These are phyloP conservation scores for Casuarina cunninghamiana DNA, from an alignment of 306 rosid species.

Conservation along the genomic window DNA sequence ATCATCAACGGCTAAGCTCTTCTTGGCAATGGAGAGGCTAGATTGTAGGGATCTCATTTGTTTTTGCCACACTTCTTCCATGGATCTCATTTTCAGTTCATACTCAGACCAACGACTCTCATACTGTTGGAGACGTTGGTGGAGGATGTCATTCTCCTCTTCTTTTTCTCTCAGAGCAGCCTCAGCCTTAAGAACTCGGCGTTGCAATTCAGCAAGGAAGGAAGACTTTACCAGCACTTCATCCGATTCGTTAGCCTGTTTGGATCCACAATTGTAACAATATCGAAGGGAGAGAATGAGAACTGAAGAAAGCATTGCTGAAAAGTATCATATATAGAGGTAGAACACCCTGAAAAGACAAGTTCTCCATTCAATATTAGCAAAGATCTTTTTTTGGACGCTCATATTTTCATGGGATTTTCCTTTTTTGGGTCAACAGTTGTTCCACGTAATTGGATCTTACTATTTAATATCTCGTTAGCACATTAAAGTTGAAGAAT, in stretches of 20 bases:
- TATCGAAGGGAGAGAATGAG: neutral
- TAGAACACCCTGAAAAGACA: neutral
- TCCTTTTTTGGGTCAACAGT: neutral
- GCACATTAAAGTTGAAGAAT: neutral
- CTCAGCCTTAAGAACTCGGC: conserved; percentile 93
- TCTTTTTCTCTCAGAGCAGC: conserved; percentile 92
- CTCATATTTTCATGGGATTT: neutral
- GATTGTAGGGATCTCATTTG: conserved; percentile 99
- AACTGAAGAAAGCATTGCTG: conserved; percentile 6
- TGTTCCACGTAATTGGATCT: neutral
- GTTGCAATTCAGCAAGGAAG: conserved; percentile 86
- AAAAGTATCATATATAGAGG: conserved; percentile 8
- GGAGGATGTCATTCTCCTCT: conserved; percentile 97
- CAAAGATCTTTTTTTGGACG: neutral
- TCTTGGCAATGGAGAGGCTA: conserved; percentile 98
- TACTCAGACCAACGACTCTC: conserved; percentile 98
- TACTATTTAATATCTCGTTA: neutral
- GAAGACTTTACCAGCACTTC: conserved; percentile 96
- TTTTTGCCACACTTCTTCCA: conserved; percentile 99
- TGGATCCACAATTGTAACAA: conserved; percentile 26
- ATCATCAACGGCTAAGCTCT: conserved; percentile 92
- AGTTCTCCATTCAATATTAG: neutral
- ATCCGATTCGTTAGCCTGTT: conserved; percentile 71
- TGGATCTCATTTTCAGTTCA: conserved; percentile 94
- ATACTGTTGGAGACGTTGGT: conserved; percentile 91